Percentiles rank a stretch among this genome's conserved stretches.
Evolutionary conservation across 768 basidiomycete genomes (phyloP).

Genomic region (Cystobasidiopsis lactophilus): DNA sequence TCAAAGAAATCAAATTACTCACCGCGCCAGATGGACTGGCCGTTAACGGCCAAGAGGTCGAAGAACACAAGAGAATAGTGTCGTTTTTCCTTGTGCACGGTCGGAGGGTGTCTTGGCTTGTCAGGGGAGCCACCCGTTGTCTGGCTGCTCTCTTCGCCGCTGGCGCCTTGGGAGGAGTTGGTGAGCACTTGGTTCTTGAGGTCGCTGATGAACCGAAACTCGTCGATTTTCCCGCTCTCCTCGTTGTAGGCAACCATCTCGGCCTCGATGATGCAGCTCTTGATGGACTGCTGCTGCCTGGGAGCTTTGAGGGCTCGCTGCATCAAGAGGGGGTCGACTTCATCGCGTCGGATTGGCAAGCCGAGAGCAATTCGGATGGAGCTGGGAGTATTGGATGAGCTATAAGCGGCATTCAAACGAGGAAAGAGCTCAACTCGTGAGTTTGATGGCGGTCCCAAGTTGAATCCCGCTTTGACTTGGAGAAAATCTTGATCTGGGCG

Average conservation of each 20-base stretch:
- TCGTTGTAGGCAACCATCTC: constrained; percentile 76
- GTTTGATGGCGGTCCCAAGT: constrained; percentile 52
- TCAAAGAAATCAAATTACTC: too few species aligned
- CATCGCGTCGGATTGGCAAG: constrained; percentile 18
- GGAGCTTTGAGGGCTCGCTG: neutral
- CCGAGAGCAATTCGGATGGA: constrained; percentile 43
- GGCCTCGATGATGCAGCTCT: constrained; percentile 41
- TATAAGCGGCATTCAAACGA: constrained; percentile 12
- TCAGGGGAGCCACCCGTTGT: neutral
- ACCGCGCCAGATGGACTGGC: too few species aligned
- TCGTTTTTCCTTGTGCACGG: neutral
- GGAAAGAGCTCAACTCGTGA: constrained; percentile 27
- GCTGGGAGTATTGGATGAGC: constrained; percentile 24
- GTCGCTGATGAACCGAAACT: constrained; percentile 27
- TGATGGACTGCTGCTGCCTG: neutral
- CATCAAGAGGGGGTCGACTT: neutral
- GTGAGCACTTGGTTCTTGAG: constrained; percentile 18
- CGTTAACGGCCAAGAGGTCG: too few species aligned
- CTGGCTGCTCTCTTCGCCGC: too few species aligned
- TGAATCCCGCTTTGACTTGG: constrained; percentile 67
- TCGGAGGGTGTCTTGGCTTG: too few species aligned
- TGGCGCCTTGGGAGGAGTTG: constrained; percentile 2
- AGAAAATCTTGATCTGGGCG: constrained; percentile 50
- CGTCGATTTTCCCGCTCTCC: constrained; percentile 38
- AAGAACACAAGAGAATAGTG: neutral